Base-by-base conservation (phyloP, 164 flowering plant species). In the Stephania cephalantha region DNA sequence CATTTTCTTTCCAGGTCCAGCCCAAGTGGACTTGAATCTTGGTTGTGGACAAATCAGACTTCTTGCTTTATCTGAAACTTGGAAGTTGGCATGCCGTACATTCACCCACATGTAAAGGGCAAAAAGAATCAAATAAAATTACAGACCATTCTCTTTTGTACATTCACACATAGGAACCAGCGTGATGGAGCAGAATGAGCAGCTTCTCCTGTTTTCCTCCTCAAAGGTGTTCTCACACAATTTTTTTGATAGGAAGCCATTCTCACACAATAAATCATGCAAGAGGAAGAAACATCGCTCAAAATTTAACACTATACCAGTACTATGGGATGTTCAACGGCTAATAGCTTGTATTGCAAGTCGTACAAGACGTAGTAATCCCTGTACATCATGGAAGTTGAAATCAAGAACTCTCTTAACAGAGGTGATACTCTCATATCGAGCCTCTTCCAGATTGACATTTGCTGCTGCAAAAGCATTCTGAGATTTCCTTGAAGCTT, bases 371-470 rank as follows among this genome's bases (percentile, higher is more conserved):
- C 81, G 86, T 70, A 89, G 64, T 7, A 94, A 77, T 69, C 83
- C 88, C n/a, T 85, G 89, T 15, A 92, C 84, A 74, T 94, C 93
- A 68, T 94, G 97, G 83, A 88, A 91, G 84, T 85, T 87, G 83
- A 87, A 91, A 79, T 94, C 92, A 73, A 92, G 76, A 17, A 84
- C 98, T 75, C 79, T 88, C 75, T 81, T 88, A 53, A 90, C 83
- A 71, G 86, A 80, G 72, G 78, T 18, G 61, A 88, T 81, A 46
- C 77, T 84, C 52, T 89, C 84, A 68, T 77, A 74, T 48, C 75
- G 83, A 73, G 83, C 68, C 69, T 79, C 88, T 78, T 75, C 82
- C 46, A 80, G 52, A 72, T 68, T 76, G 69, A 45, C 74, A 76
- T 75, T 85, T 70, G 91, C 95, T 65, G 88, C 89, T 71, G 82